Base-by-base conservation (phyloP, 176 grass and related monocot genomes). In the Zea luxurians region DNA sequence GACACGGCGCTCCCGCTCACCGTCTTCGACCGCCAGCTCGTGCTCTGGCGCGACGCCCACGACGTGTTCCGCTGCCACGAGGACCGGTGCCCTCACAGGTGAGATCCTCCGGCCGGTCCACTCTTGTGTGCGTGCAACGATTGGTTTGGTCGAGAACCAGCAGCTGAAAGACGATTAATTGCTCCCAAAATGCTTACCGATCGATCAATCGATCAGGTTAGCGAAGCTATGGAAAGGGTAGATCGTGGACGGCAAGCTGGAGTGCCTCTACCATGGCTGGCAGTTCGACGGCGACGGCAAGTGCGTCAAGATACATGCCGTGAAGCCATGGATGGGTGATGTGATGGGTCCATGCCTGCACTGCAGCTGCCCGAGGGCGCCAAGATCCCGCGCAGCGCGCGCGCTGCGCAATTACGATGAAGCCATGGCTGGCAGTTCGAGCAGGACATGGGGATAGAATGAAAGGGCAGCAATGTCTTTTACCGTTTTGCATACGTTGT, bases 361-460 rank as follows among this genome's bases (percentile, higher is more conserved):
- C n/a, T n/a, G n/a, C 84, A 93, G 95, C 84, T 98, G 41, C 91
- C 89, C 0, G 89, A 86, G 1, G 91, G 85, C 78, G 91, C 80
- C 36, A 94, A 89, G 92, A 98, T 98, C 77, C 96, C 95, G 7
- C 73, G 79, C 3, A 88, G 83, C 43, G 96, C 96, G 36, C 94
- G 92, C 74, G 80, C 80, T n/a, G 40, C 84, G 84, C 27, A 86
- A 58, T 17, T 94, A 98, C 82, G 85, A 94, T 94, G 80, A n/a
- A n/a, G n/a, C n/a, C 79, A 87, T 4, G 89, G 94, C 48, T 92
- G 89, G 40, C 96, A 98, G 69, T 99, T 99, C 80, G 92, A 99
- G 86, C 96, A 99, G 83, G 96, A 99, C 85, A 98, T 99, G 96
- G 96, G 96, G 6, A n/a, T n/a, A n/a, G n/a, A n/a, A n/a, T n/a